Percentiles rank a stretch among this genome's conserved stretches.
These are phyloP conservation scores for Sisymbrium altissimum DNA, from an alignment of 345 rosid genomes.

Conservation along the genomic window DNA sequence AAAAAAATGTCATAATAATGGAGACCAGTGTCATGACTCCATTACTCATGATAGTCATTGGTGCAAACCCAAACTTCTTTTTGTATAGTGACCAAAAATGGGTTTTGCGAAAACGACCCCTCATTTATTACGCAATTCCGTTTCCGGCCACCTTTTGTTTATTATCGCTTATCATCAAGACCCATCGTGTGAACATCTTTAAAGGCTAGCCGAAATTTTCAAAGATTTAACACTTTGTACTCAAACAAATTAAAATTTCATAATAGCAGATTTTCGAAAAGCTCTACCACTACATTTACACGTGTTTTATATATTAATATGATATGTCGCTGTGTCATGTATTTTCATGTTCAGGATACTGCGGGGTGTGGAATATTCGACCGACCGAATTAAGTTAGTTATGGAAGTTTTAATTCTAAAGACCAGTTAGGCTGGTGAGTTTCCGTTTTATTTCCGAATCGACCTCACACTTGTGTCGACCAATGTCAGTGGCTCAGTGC, in stretches of 20 bases:
- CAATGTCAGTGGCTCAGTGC: conserved; percentile 6
- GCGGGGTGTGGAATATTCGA: neutral
- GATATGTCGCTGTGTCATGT: neutral
- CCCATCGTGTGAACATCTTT: conserved; percentile 27
- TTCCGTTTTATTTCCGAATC: neutral
- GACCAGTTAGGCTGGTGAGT: neutral
- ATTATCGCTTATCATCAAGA: neutral
- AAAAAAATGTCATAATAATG: neutral
- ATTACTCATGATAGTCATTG: neutral
- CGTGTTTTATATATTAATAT: neutral
- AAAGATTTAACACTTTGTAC: neutral
- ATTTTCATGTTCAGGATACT: neutral
- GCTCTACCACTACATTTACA: neutral
- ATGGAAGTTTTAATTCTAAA: neutral
- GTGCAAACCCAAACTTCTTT: conserved; percentile 10
- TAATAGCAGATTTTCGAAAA: neutral
- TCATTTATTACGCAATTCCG: neutral
- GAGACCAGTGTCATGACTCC: conserved; percentile 11
- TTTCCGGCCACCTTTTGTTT: conserved; percentile 18
- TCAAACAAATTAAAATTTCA: neutral
- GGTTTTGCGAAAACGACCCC: conserved; percentile 21
- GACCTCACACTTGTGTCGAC: neutral
- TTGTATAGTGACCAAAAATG: conserved; percentile 16
- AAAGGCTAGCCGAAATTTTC: conserved; percentile 24
- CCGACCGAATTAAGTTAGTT: neutral